A percentile compares a stretch with the other conserved stretches of the same genome.
phyloP scores from a whole-genome alignment of 306 rosid species.

The Dalbergia oliveri region DNA sequence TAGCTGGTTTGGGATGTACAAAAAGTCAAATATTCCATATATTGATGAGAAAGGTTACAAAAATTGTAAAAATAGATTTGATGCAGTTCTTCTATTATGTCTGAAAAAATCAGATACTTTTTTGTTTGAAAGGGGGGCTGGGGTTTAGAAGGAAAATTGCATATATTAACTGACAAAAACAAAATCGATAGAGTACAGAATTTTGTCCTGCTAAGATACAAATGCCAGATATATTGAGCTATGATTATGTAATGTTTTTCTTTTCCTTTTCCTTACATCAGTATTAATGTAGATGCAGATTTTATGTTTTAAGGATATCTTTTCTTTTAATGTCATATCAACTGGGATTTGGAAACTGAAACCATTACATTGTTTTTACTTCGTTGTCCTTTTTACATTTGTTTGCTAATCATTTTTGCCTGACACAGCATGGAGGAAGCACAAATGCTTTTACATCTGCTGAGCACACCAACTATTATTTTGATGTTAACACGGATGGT shows the following conservation, averaged over 20 bases:
- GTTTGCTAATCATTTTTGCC: constrained; percentile 39
- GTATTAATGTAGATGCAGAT: neutral
- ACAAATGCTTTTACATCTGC: constrained; percentile 84
- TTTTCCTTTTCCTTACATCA: neutral
- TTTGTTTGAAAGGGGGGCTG: neutral
- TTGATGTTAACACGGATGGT: constrained; percentile 83
- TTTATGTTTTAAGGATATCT: neutral
- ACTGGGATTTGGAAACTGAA: constrained; percentile 16
- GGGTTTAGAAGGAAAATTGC: neutral
- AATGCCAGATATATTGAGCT: neutral
- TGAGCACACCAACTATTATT: constrained; percentile 78
- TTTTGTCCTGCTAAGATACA: neutral
- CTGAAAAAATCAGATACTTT: neutral
- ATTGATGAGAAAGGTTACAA: neutral
- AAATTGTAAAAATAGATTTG: neutral
- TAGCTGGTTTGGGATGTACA: neutral
- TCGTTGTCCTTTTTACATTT: constrained; percentile 9
- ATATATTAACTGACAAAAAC: neutral
- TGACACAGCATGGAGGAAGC: constrained; percentile 84
- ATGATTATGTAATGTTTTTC: neutral
- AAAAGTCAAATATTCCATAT: neutral
- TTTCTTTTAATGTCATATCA: constrained; percentile 7
- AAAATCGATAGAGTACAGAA: neutral
- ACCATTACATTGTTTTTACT: constrained; percentile 6
- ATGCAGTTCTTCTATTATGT: constrained; percentile 19